A percentile compares a stretch with the other conserved stretches of the same genome.
phyloP scores from a whole-genome alignment of 2,329 filamentous ascomycete genomes.

The Peltaster fructicola region DNA sequence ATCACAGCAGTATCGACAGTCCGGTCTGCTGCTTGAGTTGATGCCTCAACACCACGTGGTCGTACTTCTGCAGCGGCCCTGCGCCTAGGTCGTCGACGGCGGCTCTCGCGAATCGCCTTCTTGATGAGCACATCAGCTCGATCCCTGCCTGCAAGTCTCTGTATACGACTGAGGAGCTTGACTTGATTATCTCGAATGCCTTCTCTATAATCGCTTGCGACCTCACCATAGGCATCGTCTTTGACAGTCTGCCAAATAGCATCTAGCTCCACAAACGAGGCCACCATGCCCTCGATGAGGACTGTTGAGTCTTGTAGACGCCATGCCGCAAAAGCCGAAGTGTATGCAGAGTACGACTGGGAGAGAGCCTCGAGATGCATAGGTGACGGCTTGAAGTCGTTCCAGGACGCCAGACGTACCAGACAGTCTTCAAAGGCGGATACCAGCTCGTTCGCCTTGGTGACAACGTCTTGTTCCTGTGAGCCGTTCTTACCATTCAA shows the following conservation, averaged over 20 bases:
- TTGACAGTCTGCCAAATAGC: conserved; percentile 72
- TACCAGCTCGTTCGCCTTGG: conserved; percentile 59
- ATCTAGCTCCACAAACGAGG: conserved; percentile 70
- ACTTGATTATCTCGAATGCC: conserved; percentile 70
- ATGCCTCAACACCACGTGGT: conserved; percentile 38
- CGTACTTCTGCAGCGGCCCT: conserved; percentile 52
- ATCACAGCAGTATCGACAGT: conserved; percentile 6
- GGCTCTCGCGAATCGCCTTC: conserved; percentile 54
- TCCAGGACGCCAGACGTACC: conserved; percentile 45
- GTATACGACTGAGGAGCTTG: conserved; percentile 62
- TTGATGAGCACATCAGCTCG: conserved; percentile 56
- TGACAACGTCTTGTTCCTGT: conserved; percentile 53
- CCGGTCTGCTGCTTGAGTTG: conserved; percentile 8
- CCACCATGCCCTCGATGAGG: conserved; percentile 68
- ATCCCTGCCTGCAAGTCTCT: conserved; percentile 55
- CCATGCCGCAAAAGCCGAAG: conserved; percentile 68
- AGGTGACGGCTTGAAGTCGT: conserved; percentile 48
- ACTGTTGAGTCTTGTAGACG: conserved; percentile 64
- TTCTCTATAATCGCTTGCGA: conserved; percentile 58
- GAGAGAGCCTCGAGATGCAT: conserved; percentile 45
- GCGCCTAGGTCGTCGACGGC: conserved; percentile 45
- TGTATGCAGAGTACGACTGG: conserved; percentile 55
- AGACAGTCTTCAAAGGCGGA: conserved; percentile 62
- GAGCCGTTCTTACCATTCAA: conserved; percentile 58
- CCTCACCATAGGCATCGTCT: conserved; percentile 54